Evolutionary conservation across 1,139 yeast species (phyloP), one percentile per base, ranked within the genome.

Genomic region (Insectozyma bohioensis): DNA sequence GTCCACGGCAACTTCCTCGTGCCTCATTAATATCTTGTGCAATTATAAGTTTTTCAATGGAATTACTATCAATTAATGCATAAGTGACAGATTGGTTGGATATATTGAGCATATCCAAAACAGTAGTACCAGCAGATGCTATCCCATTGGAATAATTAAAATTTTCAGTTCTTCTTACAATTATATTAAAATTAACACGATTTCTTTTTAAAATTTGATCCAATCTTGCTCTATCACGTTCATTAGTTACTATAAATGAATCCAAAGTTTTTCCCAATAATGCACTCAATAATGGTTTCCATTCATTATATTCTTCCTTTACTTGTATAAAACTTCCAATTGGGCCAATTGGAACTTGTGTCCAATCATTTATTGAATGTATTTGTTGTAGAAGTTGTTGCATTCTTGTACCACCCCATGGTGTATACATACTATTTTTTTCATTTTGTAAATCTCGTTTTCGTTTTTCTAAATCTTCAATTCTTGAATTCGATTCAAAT

Each of bases 291-390:
- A 85, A 54, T 12, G 71, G 71, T 6, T 72, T 61, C 90, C 90
- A 90, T 25, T 67, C 56, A n/a, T 67, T 60, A 43, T 60, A 75
- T 12, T 71, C 77, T 2, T 59, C 53, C 44, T 78, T 84, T 11
- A 92, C 63, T 7, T 74, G 66, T 3, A 88, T 66, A 39, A 63
- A 63, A 6, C 67, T 48, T 0, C 97, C 97, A 1, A 90, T 40
- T 0, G 99, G 99, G 0, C 98, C 98, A n/a, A 85, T 55, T 0
- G 95, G 95, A 14, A 47, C 49, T 2, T 52, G 44, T 13, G 63
- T 66, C 69, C 74, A 85, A 61, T 34, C 51, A 20, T 28, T 43
- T 40, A 26, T 48, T 6, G 47, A 43, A 12, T 61, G 49, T 9
- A 85, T 74, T 2, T 61, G 74, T 2, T 48, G 43, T 7, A 82